Evolutionary conservation across 1,284 basidiomycete genomes (phyloP).

Genomic region (Ustilago nuda): DNA sequence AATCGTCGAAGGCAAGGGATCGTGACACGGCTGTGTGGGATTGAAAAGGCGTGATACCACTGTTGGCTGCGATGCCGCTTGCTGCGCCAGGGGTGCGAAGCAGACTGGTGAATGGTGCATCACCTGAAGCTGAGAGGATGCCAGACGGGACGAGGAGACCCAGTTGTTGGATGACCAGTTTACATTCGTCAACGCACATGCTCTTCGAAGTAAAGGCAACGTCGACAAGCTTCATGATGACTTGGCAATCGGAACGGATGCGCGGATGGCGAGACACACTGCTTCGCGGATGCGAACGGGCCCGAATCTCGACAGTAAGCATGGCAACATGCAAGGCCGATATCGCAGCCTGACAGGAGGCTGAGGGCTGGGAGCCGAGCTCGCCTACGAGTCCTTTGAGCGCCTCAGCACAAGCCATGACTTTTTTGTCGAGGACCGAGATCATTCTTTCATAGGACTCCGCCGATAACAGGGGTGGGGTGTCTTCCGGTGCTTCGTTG

Average conservation of each 20-base stretch:
- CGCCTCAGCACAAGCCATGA: slow-evolving; percentile 16
- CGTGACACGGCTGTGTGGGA: background rate
- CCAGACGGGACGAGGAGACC: slow-evolving; percentile 4
- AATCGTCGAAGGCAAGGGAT: background rate
- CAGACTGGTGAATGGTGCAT: background rate
- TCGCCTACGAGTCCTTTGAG: slow-evolving; percentile 4
- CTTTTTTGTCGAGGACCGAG: slow-evolving; percentile 25
- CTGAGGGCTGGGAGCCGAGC: background rate
- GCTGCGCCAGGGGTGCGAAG: slow-evolving; percentile 13
- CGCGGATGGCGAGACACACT: slow-evolving; percentile 1
- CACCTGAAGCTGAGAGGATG: background rate
- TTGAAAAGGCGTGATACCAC: background rate
- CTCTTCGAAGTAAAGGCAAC: background rate
- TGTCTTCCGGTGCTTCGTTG: background rate
- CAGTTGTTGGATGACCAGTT: slow-evolving; percentile 27
- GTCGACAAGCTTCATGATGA: slow-evolving; percentile 18
- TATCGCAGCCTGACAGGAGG: slow-evolving; percentile 6
- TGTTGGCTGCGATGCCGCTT: slow-evolving; percentile 21
- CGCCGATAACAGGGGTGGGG: slow-evolving; percentile 11
- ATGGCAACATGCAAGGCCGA: slow-evolving; percentile 20
- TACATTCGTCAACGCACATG: background rate
- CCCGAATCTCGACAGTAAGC: slow-evolving; percentile 16
- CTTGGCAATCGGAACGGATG: slow-evolving; percentile 16
- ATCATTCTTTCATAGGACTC: slow-evolving; percentile 23
- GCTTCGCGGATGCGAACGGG: slow-evolving; percentile 1